These are phyloP conservation scores for Ordospora pajunii DNA, from an alignment of 371 early-diverging fungal species.

Conservation along the genomic window DNA sequence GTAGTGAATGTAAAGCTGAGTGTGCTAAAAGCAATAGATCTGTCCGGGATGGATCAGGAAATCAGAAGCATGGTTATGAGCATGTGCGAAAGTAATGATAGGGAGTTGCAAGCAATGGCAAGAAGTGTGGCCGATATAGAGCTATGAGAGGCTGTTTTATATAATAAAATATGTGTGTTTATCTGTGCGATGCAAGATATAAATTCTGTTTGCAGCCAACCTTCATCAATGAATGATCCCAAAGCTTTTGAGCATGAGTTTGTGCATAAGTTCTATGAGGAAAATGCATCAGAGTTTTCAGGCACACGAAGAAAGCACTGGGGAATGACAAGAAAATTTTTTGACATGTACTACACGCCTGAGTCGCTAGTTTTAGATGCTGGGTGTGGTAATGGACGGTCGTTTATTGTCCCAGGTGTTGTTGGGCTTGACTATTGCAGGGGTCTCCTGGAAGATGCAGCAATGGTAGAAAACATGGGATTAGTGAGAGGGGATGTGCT, in stretches of 20 bases:
- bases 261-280: constrained; percentile 57
- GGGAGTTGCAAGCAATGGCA: neutral
- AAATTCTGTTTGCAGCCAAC: neutral
- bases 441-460: constrained; percentile 20
- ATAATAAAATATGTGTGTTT: constrained; percentile 7
- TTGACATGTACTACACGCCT: constrained; percentile 30
- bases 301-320: constrained; percentile 53
- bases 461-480: neutral
- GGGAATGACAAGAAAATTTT: constrained; percentile 48
- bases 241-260: constrained; percentile 50
- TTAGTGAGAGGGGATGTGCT: constrained; percentile 41
- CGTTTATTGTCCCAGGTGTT: constrained; percentile 31
- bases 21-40: neutral
- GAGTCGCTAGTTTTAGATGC: constrained; percentile 50
- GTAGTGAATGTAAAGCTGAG: constrained; percentile 16
- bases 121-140: neutral
- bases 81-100: neutral
- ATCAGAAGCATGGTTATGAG: neutral
- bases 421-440: constrained; percentile 54
- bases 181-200: neutral
- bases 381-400: constrained; percentile 61
- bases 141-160: neutral
- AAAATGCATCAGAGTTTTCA: constrained; percentile 50
- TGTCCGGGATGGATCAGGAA: constrained; percentile 2
- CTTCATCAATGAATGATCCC: neutral